Base-by-base conservation (phyloP, 345 rosid species). In the Camelina laxa region DNA sequence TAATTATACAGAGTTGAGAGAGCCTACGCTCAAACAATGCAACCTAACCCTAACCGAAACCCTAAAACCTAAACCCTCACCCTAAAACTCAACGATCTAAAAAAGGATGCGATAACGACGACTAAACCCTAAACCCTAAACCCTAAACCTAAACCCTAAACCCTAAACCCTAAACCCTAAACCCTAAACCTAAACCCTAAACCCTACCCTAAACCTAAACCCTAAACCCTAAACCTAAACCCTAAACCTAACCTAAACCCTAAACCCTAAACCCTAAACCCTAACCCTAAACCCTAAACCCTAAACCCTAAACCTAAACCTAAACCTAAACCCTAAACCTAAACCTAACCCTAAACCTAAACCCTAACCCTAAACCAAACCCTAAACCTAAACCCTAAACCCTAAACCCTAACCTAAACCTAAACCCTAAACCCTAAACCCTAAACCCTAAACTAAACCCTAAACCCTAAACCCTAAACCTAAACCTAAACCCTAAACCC, bases 111-210 rank as follows among this genome's bases (percentile, higher is more conserved):
- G n/a, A n/a, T n/a, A n/a, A n/a, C n/a, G n/a, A n/a, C n/a, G n/a
- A n/a, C 50, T 47, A 47, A 47, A n/a, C 58, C 33, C 58, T 22
- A 54, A 54, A 51, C 57, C 31, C 57, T 21, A 51, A 51, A 20
- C 15, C 57, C 30, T 10, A 20, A 51, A 8, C 22, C 24, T 22
- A 17, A 50, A 51, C 15, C 57, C 57, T 11, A 20, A 51, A 20
- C 30, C 31, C 31, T 20, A 51, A 51, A 51, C 57, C 57, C 57
- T 51, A 51, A 51, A 10, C 57, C 31, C 30, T 20, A 21, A 51
- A 21, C n/a, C 33, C 21, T 20, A 51, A 51, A 27, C 30, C 31
- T 15, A 15, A 45, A 45, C 50, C 50, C 50, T 45, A 15, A 45
- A 45, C 50, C 50, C 50, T 45, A 15, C 15, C 15, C 50, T 21